A percentile compares a stretch with the other conserved stretches of the same genome.
Conservation (phyloP, 768 basidiomycete species). For the Floccularia luteovirens region DNA sequence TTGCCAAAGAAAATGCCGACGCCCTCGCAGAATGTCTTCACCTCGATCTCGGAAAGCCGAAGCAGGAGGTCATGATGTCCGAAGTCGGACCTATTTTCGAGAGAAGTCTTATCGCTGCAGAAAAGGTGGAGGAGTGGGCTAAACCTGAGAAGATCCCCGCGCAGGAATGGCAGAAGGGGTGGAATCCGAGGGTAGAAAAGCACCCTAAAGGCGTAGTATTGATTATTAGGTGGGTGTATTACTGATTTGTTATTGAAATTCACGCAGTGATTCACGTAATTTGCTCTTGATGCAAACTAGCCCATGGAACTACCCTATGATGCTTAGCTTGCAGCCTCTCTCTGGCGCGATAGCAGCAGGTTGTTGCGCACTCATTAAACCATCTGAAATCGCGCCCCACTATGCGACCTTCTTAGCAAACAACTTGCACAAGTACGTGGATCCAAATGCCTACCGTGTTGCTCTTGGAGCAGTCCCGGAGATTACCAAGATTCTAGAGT, state of each 20-base stretch:
- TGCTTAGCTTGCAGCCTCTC: slow-evolving; percentile 40
- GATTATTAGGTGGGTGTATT: slow-evolving; percentile 45
- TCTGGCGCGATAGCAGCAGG: slow-evolving; percentile 63
- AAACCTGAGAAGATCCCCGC: slow-evolving; percentile 21
- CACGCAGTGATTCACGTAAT: slow-evolving; percentile 9
- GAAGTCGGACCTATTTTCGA: slow-evolving; percentile 41
- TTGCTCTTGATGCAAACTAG: slow-evolving; percentile 13
- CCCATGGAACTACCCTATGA: slow-evolving; percentile 51
- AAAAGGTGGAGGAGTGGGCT: slow-evolving; percentile 53
- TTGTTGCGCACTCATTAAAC: slow-evolving; percentile 51
- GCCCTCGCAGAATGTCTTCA: slow-evolving; percentile 38
- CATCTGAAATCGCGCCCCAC: slow-evolving; percentile 44
- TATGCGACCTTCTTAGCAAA: slow-evolving; percentile 37
- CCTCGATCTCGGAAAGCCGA: slow-evolving; percentile 43
- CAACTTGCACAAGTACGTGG: slow-evolving; percentile 11
- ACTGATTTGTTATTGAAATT: not conserved
- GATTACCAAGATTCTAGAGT: slow-evolving; percentile 7
- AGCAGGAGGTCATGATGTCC: slow-evolving; percentile 24
- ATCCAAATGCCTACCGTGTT: slow-evolving; percentile 6
- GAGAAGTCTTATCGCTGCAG: slow-evolving; percentile 31
- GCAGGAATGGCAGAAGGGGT: slow-evolving; percentile 34
- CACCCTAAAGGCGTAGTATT: slow-evolving; percentile 56
- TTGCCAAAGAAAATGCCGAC: slow-evolving; percentile 54
- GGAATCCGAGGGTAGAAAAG: slow-evolving; percentile 47
- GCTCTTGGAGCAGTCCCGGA: slow-evolving; percentile 5